A percentile compares a stretch with the other conserved stretches of the same genome.
Evolutionary conservation across 169 alveolate genomes (phyloP).

Genomic region (Plasmodium billcollinsi): DNA sequence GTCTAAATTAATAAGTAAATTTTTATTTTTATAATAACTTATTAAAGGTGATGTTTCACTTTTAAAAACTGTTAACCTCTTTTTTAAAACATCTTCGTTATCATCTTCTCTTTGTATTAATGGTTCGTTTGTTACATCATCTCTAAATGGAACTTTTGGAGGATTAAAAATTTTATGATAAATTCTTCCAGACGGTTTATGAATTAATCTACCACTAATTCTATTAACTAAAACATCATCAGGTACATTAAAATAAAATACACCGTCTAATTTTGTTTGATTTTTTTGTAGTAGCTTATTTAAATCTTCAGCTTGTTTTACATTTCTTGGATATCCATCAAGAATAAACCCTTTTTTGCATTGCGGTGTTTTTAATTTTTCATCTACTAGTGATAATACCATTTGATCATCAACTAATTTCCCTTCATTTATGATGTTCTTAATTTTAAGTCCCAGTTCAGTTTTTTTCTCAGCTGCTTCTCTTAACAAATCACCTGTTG

Average conservation of each 20-base stretch:
- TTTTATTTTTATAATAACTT: constrained; percentile 78
- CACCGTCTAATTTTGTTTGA: constrained; percentile 85
- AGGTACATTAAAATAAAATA: constrained; percentile 91
- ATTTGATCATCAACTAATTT: constrained; percentile 93
- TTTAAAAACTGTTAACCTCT: constrained; percentile 81
- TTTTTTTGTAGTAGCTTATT: constrained; percentile 66
- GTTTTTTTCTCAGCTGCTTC: constrained; percentile 84
- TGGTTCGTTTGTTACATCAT: constrained; percentile 92
- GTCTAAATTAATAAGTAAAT: constrained; percentile 77
- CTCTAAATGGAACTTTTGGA: constrained; percentile 90
- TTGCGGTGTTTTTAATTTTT: constrained; percentile 89
- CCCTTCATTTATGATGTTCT: constrained; percentile 93
- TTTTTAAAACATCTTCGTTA: constrained; percentile 80
- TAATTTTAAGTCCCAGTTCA: constrained; percentile 89
- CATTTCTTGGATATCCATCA: constrained; percentile 97
- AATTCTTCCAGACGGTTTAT: constrained; percentile 95
- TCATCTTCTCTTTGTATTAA: constrained; percentile 79
- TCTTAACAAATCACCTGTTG: constrained; percentile 84
- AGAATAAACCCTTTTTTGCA: constrained; percentile 94
- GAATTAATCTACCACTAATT: constrained; percentile 94
- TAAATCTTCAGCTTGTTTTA: constrained; percentile 92
- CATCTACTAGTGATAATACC: constrained; percentile 90
- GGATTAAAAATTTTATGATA: constrained; percentile 94
- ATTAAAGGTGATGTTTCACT: constrained; percentile 82
- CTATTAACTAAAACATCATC: constrained; percentile 93